These are phyloP conservation scores for Emergomyces pasteurianus DNA, from an alignment of 2,329 filamentous ascomycete genomes.

Conservation along the genomic window DNA sequence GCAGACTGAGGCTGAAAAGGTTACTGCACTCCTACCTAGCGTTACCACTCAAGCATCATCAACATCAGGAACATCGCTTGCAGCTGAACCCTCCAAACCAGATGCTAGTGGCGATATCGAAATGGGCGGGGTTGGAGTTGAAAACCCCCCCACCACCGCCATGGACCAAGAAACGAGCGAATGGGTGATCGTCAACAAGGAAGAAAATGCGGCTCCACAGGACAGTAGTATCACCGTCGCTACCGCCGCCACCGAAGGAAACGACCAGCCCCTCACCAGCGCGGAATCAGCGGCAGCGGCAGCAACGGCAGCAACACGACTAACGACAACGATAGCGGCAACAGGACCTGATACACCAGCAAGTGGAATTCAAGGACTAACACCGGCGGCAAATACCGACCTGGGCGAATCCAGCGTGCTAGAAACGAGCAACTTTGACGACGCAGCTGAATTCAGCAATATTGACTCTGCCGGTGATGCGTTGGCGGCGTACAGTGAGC, in stretches of 20 bases:
- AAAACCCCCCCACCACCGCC: slow-evolving; percentile 24
- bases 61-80: slow-evolving; percentile 27
- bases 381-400: slow-evolving; percentile 13
- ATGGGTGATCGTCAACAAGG: slow-evolving; percentile 64
- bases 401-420: slow-evolving; percentile 19
- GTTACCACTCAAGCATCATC: neutral
- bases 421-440: slow-evolving; percentile 26
- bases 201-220: slow-evolving; percentile 25
- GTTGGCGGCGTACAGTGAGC: slow-evolving; percentile 53
- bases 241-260: neutral
- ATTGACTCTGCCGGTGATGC: slow-evolving; percentile 60
- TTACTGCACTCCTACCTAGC: neutral
- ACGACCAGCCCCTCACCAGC: slow-evolving; percentile 1
- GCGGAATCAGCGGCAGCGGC: neutral
- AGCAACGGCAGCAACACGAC: slow-evolving; percentile 7
- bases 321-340: slow-evolving; percentile 12
- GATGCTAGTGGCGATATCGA: slow-evolving; percentile 30
- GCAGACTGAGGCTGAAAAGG: neutral
- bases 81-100: slow-evolving; percentile 5
- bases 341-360: slow-evolving; percentile 11
- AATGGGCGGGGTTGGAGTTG: slow-evolving; percentile 45
- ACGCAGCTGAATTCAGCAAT: slow-evolving; percentile 37
- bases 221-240: slow-evolving; percentile 6
- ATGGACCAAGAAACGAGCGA: slow-evolving; percentile 46
- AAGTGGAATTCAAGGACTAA: slow-evolving; percentile 16